These are phyloP conservation scores for Aspergillus aculeatus DNA, from an alignment of 2,329 filamentous ascomycete genomes.

Conservation along the genomic window DNA sequence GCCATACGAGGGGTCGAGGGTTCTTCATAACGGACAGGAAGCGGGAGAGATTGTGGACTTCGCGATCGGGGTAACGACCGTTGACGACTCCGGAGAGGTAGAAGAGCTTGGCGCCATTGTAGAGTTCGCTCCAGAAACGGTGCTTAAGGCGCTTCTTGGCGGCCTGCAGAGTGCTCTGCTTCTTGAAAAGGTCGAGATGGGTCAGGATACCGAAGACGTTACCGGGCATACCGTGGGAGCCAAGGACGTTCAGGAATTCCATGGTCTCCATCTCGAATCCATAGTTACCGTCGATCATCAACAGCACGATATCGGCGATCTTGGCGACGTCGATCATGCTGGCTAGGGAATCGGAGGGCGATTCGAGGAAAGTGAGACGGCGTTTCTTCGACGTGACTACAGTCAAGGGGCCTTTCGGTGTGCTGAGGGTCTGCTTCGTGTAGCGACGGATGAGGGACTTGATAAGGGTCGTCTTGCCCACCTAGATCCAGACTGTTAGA, in stretches of 20 bases:
- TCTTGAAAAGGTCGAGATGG: slow-evolving; percentile 91
- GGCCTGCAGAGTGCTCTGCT: slow-evolving; percentile 84
- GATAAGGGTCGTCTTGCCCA: slow-evolving; percentile 90
- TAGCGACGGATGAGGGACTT: slow-evolving; percentile 93
- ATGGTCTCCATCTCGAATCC: slow-evolving; percentile 99
- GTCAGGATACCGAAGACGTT: slow-evolving; percentile 98
- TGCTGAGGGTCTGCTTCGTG: slow-evolving; percentile 88
- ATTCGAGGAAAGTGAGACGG: slow-evolving; percentile 92
- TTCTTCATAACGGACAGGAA: slow-evolving; percentile 99
- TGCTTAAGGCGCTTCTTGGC: slow-evolving; percentile 97
- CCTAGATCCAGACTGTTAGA: slow-evolving; percentile 28
- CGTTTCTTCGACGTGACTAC: slow-evolving; percentile 96
- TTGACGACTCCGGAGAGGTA: slow-evolving; percentile 96
- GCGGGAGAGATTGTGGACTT: slow-evolving; percentile 90
- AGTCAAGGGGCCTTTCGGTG: slow-evolving; percentile 88
- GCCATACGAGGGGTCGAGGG: slow-evolving; percentile 90
- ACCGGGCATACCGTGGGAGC: slow-evolving; percentile 94
- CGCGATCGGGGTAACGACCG: slow-evolving; percentile 91
- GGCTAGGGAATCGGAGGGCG: slow-evolving; percentile 87
- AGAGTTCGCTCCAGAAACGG: slow-evolving; percentile 93
- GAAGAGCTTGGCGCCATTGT: slow-evolving; percentile 95
- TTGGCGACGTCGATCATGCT: slow-evolving; percentile 97
- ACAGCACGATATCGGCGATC: slow-evolving; percentile 91
- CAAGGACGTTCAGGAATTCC: slow-evolving; percentile 94
- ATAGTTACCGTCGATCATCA: slow-evolving; percentile 98